Evolutionary conservation across 352 stramenopile genomes (phyloP), one percentile per base, ranked within the genome.

Genomic region (Plasmopara viticola): DNA sequence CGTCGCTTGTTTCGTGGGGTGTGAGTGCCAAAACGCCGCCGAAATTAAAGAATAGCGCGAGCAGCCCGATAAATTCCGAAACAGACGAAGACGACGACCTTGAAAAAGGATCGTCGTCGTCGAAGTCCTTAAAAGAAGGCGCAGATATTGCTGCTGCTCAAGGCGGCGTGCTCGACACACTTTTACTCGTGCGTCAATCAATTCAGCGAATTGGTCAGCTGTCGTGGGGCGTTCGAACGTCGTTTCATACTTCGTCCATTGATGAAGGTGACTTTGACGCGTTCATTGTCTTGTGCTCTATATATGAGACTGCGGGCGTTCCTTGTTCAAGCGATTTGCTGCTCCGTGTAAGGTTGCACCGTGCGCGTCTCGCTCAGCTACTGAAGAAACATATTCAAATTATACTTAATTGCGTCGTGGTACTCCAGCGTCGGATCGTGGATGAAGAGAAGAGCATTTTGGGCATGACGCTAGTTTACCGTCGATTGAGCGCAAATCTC

Each of bases 231-330:
- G 68, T 90, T 7, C 80, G 83, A 6, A 91, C 83, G 5, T 90
- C 83, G n/a, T 85, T 77, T 47, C 80, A 94, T 56, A 94, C 83
- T 38, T 85, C 78, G 9, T 83, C 78, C 9, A 86, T 90, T 58
- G 83, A 94, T 31, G 78, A 90, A 46, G 73, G 77, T n/a, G 72
- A 84, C 48, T 90, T 90, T 48, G 80, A 94, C 35, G 83, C 80
- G 17, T 94, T 87, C 51, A 84, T 89, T 29, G 82, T 90, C 48
- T 51, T 94, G 18, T 94, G 83, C 58, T 89, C 80, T n/a, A 90
- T 94, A 37, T 94, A 94, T 48, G 67, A 86, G 44, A 62, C 58
- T 18, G 68, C 74, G 20, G 74, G 75, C 2, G 80, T 94, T 1
- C 48, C 63, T 35, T 90, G 78, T 28, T 70, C 74, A 5, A 83